phyloP scores from a whole-genome alignment of 164 flowering plant genomes.

The Annona cherimola region DNA sequence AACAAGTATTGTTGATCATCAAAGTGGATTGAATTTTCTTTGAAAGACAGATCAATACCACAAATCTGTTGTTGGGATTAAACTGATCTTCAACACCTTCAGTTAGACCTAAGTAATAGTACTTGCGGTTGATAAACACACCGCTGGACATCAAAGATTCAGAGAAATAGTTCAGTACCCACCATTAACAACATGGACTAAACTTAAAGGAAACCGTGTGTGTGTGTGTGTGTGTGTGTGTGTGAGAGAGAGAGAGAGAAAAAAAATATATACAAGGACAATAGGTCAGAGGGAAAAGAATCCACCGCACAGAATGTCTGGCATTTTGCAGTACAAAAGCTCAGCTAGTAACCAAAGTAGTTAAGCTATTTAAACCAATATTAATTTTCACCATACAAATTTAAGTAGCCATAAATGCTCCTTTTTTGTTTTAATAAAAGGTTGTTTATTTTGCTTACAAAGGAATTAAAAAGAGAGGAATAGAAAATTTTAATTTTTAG shows the following conservation, averaged over 20 bases:
- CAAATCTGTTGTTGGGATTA: conserved; percentile 70
- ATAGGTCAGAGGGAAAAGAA: neutral
- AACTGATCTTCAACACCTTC: conserved; percentile 49
- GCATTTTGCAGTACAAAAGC: neutral
- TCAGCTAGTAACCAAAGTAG: neutral
- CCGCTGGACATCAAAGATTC: conserved; percentile 47
- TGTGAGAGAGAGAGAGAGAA: neutral
- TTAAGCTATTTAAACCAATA: neutral
- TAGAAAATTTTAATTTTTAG: no score
- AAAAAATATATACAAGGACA: neutral
- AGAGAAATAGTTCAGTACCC: neutral
- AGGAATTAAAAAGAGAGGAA: no score
- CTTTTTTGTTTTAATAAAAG: no score
- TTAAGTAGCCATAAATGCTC: no score
- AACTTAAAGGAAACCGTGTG: neutral
- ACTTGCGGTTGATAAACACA: conserved; percentile 59
- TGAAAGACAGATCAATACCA: conserved; percentile 41
- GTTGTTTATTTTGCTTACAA: no score
- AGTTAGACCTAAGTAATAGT: conserved; percentile 58
- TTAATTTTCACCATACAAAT: neutral
- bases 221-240: no score
- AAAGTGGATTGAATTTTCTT: neutral
- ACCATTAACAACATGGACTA: neutral
- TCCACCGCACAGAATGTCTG: neutral
- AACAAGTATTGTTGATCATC: neutral